Evolutionary conservation across 1,284 basidiomycete species (phyloP).

Genomic region (Naganishia sp.): DNA sequence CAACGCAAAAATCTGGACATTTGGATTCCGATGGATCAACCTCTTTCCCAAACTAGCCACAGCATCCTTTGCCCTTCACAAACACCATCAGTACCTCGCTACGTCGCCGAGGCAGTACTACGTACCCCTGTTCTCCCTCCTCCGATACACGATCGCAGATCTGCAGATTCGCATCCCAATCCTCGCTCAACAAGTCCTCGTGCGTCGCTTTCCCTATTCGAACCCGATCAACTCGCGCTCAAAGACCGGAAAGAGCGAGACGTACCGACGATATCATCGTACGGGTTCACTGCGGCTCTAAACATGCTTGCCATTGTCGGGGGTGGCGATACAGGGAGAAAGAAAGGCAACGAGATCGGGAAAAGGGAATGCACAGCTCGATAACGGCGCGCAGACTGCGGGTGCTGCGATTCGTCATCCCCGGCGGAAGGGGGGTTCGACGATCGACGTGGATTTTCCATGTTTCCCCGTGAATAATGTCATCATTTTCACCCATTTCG

Average conservation of each 20-base stretch:
- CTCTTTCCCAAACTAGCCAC: constrained; percentile 85
- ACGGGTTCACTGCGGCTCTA: constrained; percentile 64
- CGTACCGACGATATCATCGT: constrained; percentile 91
- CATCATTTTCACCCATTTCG: no score
- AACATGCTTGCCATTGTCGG: constrained; percentile 48
- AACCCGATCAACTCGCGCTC: constrained; percentile 4
- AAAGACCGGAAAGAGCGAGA: constrained; percentile 36
- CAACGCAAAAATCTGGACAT: constrained; percentile 94
- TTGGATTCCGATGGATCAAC: constrained; percentile 88
- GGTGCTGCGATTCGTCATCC: neutral
- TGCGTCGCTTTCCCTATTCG: constrained; percentile 82
- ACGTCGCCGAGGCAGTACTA: constrained; percentile 26
- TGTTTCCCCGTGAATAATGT: no score
- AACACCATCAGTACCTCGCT: no score
- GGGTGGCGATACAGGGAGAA: neutral
- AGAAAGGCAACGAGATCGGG: no score
- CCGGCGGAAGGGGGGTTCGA: no score
- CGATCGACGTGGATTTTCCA: no score
- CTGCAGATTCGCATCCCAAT: constrained; percentile 93
- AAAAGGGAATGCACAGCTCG: neutral
- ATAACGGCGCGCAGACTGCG: neutral
- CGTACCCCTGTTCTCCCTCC: constrained; percentile 78
- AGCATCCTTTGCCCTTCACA: constrained; percentile 76
- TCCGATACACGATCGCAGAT: constrained; percentile 95
- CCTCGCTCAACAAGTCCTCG: constrained; percentile 88